Percentiles rank a stretch among this genome's conserved stretches.
phyloP scores from a whole-genome alignment of 495 filamentous ascomycete genomes.

The Umbilicaria muhlenbergii region DNA sequence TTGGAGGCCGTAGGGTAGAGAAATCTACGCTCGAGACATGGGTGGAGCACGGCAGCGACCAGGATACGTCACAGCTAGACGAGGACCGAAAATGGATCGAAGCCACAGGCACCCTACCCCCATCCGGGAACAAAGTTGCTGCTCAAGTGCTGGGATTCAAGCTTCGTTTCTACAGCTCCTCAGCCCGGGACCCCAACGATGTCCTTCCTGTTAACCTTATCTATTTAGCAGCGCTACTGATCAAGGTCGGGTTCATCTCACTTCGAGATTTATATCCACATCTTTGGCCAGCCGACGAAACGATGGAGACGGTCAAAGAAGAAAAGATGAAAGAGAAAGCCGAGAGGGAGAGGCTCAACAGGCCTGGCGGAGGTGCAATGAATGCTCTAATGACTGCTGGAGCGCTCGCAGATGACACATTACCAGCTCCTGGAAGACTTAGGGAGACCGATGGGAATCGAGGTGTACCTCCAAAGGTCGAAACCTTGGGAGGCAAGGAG shows the following conservation, averaged over 20 bases:
- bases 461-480: constrained; percentile 30
- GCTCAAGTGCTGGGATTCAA: constrained; percentile 97
- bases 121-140: constrained; percentile 73
- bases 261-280: constrained; percentile 85
- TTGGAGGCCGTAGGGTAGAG: constrained; percentile 31
- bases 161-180: constrained; percentile 77
- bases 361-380: constrained; percentile 44
- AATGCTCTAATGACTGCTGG: constrained; percentile 90
- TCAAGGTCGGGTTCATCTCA: constrained; percentile 97
- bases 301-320: constrained; percentile 55
- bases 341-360: constrained; percentile 51
- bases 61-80: constrained; percentile 27
- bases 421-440: constrained; percentile 13
- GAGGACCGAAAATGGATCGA: constrained; percentile 56
- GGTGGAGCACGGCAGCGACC: constrained; percentile 16
- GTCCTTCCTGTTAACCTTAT: constrained; percentile 78
- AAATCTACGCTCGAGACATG: constrained; percentile 28
- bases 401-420: constrained; percentile 69
- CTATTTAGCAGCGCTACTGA: constrained; percentile 75
- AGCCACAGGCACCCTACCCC: constrained; percentile 63
- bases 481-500: constrained; percentile 31
- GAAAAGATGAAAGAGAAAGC: constrained; percentile 61
- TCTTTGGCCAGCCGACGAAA: constrained; percentile 69
- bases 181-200: constrained; percentile 52
- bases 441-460: constrained; percentile 17